These are phyloP conservation scores for Arthrobotrys iridis DNA, from an alignment of 2,329 filamentous ascomycete species.

Conservation along the genomic window DNA sequence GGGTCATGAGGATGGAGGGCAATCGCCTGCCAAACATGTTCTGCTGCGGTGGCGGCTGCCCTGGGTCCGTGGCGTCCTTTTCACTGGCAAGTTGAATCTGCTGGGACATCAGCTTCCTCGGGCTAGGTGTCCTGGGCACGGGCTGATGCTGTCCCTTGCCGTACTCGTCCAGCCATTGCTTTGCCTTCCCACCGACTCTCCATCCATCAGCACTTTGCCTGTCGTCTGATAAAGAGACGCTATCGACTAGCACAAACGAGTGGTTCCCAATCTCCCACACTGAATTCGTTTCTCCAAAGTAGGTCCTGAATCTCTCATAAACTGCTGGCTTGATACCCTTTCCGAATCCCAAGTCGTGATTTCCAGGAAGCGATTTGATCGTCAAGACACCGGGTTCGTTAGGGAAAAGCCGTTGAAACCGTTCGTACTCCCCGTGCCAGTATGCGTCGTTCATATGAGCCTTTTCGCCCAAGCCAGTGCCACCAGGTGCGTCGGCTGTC, in stretches of 20 bases:
- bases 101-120: conserved; percentile 61
- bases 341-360: conserved; percentile 94
- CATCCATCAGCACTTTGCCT: conserved; percentile 73
- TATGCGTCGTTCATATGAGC: conserved; percentile 78
- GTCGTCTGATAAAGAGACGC: conserved; percentile 84
- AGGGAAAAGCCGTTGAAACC: conserved; percentile 88
- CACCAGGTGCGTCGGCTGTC: conserved; percentile 60
- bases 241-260: conserved; percentile 90
- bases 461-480: conserved; percentile 30
- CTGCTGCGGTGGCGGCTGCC: conserved; percentile 26
- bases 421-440: conserved; percentile 85
- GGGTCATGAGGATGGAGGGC: conserved; percentile 87
- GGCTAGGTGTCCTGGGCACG: conserved; percentile 53
- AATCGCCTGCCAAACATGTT: conserved; percentile 66
- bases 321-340: conserved; percentile 82
- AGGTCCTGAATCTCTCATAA: conserved; percentile 82
- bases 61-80: conserved; percentile 63
- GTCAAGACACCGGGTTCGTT: conserved; percentile 74
- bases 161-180: conserved; percentile 68
- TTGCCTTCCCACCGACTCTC: conserved; percentile 69
- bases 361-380: conserved; percentile 86
- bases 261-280: conserved; percentile 95
- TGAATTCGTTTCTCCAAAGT: conserved; percentile 89
- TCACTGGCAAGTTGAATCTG: conserved; percentile 62
- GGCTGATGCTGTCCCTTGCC: conserved; percentile 70